phyloP scores from a whole-genome alignment of 1,284 basidiomycete species.

The Schizophyllum commune region DNA sequence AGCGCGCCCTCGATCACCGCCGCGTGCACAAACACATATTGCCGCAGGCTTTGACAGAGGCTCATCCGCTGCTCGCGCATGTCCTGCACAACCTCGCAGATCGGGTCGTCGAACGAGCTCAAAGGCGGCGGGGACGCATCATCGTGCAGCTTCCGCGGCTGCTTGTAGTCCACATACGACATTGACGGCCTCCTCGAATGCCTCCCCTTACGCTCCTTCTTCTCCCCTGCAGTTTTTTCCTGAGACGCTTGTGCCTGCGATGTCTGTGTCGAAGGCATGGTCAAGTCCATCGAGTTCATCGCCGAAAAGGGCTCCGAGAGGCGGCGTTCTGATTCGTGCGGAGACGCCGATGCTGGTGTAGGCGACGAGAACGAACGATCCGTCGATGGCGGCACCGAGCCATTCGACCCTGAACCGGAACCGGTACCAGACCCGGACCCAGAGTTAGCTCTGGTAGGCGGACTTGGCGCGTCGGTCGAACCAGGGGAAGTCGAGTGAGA shows the following conservation, averaged over 20 bases:
- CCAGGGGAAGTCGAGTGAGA: background rate
- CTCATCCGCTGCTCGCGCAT: slow-evolving; percentile 92
- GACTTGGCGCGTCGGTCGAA: background rate
- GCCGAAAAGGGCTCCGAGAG: background rate
- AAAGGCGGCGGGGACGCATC: slow-evolving; percentile 50
- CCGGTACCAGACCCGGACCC: background rate
- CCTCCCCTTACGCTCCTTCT: background rate
- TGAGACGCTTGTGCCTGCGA: background rate
- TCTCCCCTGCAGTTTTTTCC: background rate
- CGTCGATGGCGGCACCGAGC: too few relatives aligned
- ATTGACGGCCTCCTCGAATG: background rate
- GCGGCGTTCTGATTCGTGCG: too few relatives aligned
- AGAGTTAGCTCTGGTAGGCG: background rate
- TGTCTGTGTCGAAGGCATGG: background rate
- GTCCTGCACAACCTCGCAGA: slow-evolving; percentile 73
- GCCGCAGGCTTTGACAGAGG: slow-evolving; percentile 80
- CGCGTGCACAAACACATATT: slow-evolving; percentile 86
- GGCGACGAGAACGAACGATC: too few relatives aligned
- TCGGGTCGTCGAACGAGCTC: slow-evolving; percentile 61
- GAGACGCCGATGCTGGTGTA: too few relatives aligned
- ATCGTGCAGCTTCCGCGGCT: slow-evolving; percentile 50
- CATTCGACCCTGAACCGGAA: too few relatives aligned
- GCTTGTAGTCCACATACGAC: slow-evolving; percentile 40
- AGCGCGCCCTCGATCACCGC: slow-evolving; percentile 79
- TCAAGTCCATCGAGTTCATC: background rate